Evolutionary conservation across 148 eudicot species (phyloP).

Genomic region (Euryodendron excelsum): DNA sequence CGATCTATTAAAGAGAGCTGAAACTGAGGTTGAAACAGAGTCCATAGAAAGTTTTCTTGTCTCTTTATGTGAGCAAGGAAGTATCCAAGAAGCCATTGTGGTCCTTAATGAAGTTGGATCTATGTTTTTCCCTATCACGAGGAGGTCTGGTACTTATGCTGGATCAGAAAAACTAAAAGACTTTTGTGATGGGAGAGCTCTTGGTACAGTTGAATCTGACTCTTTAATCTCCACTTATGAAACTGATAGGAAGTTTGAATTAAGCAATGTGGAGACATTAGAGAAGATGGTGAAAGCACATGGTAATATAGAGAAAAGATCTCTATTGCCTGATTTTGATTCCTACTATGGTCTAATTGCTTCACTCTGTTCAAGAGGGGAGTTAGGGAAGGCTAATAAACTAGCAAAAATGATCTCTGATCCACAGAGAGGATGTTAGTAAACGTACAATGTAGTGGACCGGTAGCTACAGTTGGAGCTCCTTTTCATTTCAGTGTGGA

Average conservation of each 20-base stretch:
- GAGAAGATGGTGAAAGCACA: conserved; percentile 18
- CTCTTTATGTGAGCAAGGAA: conserved; percentile 77
- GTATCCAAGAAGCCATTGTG: conserved; percentile 56
- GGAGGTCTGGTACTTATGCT: conserved; percentile 18
- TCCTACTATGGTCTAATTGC: conserved; percentile 53
- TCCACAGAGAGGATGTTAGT: conserved; percentile 8
- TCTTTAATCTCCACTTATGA: conserved; percentile 17
- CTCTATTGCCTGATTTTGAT: conserved; percentile 36
- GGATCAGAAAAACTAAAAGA: conserved; percentile 21
- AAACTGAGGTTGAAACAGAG: conserved; percentile 51
- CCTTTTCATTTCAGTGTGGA: not conserved
- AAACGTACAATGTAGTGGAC: not conserved
- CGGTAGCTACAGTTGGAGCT: not conserved
- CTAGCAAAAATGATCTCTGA: conserved; percentile 45
- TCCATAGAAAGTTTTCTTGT: conserved; percentile 54
- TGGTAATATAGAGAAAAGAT: conserved; percentile 11
- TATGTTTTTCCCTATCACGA: conserved; percentile 45
- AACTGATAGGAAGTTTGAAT: conserved; percentile 4
- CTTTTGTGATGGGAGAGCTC: conserved; percentile 17
- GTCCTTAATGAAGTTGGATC: conserved; percentile 75
- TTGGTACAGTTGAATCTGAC: not conserved
- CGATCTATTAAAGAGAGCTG: conserved; percentile 49
- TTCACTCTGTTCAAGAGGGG: conserved; percentile 63
- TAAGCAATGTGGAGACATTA: conserved; percentile 7
- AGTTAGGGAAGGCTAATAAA: conserved; percentile 51